Evolutionary conservation across 1,139 yeast genomes (phyloP).

Genomic region (Yamadazyma epiphylla): DNA sequence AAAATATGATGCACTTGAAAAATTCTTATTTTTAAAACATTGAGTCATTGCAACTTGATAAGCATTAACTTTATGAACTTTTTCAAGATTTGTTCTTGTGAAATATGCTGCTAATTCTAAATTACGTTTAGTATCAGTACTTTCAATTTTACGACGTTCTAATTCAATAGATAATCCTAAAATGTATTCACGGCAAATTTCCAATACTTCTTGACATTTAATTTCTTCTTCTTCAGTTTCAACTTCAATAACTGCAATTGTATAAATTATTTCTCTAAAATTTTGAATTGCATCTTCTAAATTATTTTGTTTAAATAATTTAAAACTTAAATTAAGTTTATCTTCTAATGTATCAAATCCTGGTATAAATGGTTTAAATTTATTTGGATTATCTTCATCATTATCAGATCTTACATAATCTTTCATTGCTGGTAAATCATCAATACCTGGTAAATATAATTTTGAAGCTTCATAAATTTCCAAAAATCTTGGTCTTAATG

Average conservation of each 20-base stretch:
- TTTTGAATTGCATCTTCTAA: slow-evolving; percentile 73
- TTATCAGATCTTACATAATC: slow-evolving; percentile 64
- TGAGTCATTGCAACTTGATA: slow-evolving; percentile 94
- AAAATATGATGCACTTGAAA: slow-evolving; percentile 83
- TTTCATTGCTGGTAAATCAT: slow-evolving; percentile 63
- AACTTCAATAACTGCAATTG: slow-evolving; percentile 70
- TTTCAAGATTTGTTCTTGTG: slow-evolving; percentile 78
- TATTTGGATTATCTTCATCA: slow-evolving; percentile 54
- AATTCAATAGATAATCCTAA: slow-evolving; percentile 88
- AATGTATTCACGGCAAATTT: slow-evolving; percentile 83
- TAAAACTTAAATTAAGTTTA: slow-evolving; percentile 72
- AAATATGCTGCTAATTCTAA: slow-evolving; percentile 95
- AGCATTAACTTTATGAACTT: slow-evolving; percentile 82
- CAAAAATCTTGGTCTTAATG: slow-evolving; percentile 75
- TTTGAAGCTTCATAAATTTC: slow-evolving; percentile 81
- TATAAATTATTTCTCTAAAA: slow-evolving; percentile 78
- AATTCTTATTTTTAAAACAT: slow-evolving; percentile 84
- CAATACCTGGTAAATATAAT: slow-evolving; percentile 70
- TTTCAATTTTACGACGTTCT: slow-evolving; percentile 74
- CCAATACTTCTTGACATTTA: slow-evolving; percentile 68
- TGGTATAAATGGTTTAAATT: slow-evolving; percentile 64
- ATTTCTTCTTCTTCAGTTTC: slow-evolving; percentile 69
- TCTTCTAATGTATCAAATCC: slow-evolving; percentile 70
- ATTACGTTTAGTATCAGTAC: slow-evolving; percentile 73
- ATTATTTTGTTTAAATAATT: slow-evolving; percentile 76